Evolutionary conservation across 176 grass and related monocot genomes (phyloP), one percentile per base, ranked within the genome.

Genomic region (Pontederia crassipes): DNA sequence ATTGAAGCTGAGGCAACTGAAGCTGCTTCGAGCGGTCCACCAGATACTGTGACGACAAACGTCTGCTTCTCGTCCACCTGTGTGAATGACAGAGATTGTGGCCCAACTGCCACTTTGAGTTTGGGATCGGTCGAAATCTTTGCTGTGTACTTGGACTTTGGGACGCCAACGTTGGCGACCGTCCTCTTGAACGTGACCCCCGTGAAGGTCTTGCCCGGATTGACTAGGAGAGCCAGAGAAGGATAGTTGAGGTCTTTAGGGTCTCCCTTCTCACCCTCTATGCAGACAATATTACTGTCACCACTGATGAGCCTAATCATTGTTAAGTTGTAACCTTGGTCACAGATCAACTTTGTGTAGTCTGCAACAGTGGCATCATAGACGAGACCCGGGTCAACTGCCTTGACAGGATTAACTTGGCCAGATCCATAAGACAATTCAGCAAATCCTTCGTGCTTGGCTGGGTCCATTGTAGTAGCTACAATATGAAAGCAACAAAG

Each of bases 171-270:
- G 72, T 82, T 87, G 71, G 79, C 82, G 65, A 82, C 79, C 0
- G 66, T 59, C 20, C 83, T 75, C 1, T 56, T 61, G 61, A 86
- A 86, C 1, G 1, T 12, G 6, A 24, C 45, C 16, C 12, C 8
- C 50, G 20, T 24, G 56, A 87, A 79, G 32, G 28, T 46, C 52
- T 52, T 61, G 3, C 49, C 17, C 0, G 55, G 8, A 0, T 0
- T 3, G 4, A 63, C 69, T 8, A 4, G 59, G 4, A 65, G 48
- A 6, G 65, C 58, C 78, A 86, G 81, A 7, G 83, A 80, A 14
- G 83, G 83, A 47, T 86, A 78, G 69, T 81, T 86, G 17, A 81
- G 83, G 55, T 73, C 72, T 14, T 4, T 45, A 16, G 48, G 17
- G 8, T 32, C 16, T 45, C 58, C 48, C 2, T 9, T 6, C 4